phyloP scores from a whole-genome alignment of 805 yeast genomes.

The Kuraishia ogatae region DNA sequence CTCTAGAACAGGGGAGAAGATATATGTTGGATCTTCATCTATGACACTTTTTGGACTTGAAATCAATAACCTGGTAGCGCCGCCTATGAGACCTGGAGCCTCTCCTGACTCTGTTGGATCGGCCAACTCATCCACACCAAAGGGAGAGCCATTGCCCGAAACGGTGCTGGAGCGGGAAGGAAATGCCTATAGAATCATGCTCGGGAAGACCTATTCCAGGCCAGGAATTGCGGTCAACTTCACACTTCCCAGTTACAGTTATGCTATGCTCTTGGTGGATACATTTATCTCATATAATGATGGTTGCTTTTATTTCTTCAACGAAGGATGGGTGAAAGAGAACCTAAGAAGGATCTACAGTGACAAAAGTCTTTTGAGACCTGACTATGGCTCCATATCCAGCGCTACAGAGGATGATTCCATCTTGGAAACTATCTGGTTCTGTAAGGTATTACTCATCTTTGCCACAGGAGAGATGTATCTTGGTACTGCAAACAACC shows the following conservation, averaged over 20 bases:
- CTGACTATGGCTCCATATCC: conserved; percentile 16
- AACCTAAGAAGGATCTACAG: conserved; percentile 57
- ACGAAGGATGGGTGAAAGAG: conserved; percentile 70
- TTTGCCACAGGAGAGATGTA: conserved; percentile 83
- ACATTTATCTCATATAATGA: conserved; percentile 73
- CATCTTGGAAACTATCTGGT: conserved; percentile 70
- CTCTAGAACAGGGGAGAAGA: conserved; percentile 66
- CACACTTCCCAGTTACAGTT: conserved; percentile 67
- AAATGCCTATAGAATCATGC: conserved; percentile 61
- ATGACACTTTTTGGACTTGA: conserved; percentile 78
- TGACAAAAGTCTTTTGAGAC: conserved; percentile 20
- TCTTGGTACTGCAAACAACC: conserved; percentile 62
- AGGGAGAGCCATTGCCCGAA: conserved; percentile 22
- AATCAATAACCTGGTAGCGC: conserved; percentile 41
- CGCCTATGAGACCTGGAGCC: conserved; percentile 11
- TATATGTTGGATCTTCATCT: conserved; percentile 75
- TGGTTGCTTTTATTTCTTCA: conserved; percentile 79
- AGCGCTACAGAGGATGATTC: conserved; percentile 34
- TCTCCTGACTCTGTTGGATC: conserved; percentile 10
- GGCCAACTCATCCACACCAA: neutral
- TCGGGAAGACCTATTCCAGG: conserved; percentile 59
- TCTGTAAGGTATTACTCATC: conserved; percentile 63
- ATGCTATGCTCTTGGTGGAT: conserved; percentile 67
- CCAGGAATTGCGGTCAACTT: conserved; percentile 65
- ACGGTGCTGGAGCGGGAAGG: conserved; percentile 69